A percentile compares a stretch with the other conserved stretches of the same genome.
These are phyloP conservation scores for Lactuca saligna DNA, from an alignment of 129 eudicot genomes.

Conservation along the genomic window DNA sequence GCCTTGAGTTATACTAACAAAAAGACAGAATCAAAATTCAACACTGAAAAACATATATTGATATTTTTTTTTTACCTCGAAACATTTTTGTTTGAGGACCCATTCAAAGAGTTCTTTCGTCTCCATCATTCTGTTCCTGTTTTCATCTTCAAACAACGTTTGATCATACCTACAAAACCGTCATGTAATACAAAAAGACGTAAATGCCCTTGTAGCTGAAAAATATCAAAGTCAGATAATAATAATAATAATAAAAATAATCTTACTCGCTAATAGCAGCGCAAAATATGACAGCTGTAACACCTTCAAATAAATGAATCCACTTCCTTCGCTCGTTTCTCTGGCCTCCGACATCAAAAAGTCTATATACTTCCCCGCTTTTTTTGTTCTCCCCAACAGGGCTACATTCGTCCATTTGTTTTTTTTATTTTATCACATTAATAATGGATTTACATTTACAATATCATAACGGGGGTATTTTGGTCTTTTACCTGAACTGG, in stretches of 20 bases:
- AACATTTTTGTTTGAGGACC: constrained; percentile 92
- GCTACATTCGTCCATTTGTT: constrained; percentile 48
- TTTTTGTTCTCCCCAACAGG: constrained; percentile 98
- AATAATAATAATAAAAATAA: not conserved
- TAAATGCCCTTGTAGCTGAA: not conserved
- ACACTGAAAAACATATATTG: not conserved
- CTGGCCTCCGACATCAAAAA: constrained; percentile 99
- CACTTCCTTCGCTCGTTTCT: constrained; percentile 97
- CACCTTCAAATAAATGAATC: constrained; percentile 99
- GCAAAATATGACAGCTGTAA: constrained; percentile 92
- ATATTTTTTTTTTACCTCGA: constrained; percentile 53
- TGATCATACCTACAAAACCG: constrained; percentile 98
- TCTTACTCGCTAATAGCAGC: constrained; percentile 98
- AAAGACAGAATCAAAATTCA: not conserved
- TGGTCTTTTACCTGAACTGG: constrained; percentile 73
- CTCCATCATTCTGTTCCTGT: constrained; percentile 86
- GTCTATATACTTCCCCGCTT: constrained; percentile 95
- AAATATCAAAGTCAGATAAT: constrained; percentile 3
- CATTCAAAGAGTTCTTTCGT: constrained; percentile 94
- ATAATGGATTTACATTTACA: not conserved
- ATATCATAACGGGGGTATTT: not conserved
- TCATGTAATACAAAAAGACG: not conserved
- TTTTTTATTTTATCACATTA: not conserved
- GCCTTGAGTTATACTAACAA: not conserved
- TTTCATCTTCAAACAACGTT: constrained; percentile 86